Evolutionary conservation across 2,329 filamentous ascomycete genomes (phyloP), one percentile per base, ranked within the genome.

Genomic region (Chaetomiaceae sp.): DNA sequence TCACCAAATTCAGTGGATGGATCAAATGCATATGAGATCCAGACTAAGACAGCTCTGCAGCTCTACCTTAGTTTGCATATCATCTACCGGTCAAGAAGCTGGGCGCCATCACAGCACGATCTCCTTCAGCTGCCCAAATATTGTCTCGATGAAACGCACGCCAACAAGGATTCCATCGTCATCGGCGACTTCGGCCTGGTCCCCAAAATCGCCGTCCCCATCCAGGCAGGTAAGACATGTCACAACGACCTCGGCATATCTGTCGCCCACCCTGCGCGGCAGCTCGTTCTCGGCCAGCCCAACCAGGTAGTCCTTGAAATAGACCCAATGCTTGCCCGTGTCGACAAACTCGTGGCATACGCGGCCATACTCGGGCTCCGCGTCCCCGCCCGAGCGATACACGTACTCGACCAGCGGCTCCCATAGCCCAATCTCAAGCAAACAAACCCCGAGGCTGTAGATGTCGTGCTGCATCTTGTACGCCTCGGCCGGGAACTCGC

Each of bases 401-500:
- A 21, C 12, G 39, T 65, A 65, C 2, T 37, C 17, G 9, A 69
- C 57, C 25, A 68, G 63, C 0, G 65, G 69, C 1, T 64, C 48
- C 73, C 74, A 77, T 0, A 80, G 54, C 0, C 75, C 76, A 21
- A 81, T 69, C 58, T 81, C 77, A 0, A 81, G 61, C 0, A 81
- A 65, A 44, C 72, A 76, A 0, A 79, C 74, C 0, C 77, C 77
- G 0, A 81, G 66, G 48, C 75, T 77, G 60, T 81, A 81, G 10
- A 81, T 74, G 51, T 81, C 76, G 57, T 81, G 77, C 46, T 76
- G 71, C 71, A 79, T 79, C 2, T 55, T 62, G 54, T 76, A 80
- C 0, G 56, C 48, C 1, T 72, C 66, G 21, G 68, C 60, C 0
- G 67, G 64, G 2, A 56, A 53, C 0, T 65, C 19, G 0, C 76